Evolutionary conservation across 768 basidiomycete genomes (phyloP), one percentile per base, ranked within the genome.

Genomic region (Russula brevipes): DNA sequence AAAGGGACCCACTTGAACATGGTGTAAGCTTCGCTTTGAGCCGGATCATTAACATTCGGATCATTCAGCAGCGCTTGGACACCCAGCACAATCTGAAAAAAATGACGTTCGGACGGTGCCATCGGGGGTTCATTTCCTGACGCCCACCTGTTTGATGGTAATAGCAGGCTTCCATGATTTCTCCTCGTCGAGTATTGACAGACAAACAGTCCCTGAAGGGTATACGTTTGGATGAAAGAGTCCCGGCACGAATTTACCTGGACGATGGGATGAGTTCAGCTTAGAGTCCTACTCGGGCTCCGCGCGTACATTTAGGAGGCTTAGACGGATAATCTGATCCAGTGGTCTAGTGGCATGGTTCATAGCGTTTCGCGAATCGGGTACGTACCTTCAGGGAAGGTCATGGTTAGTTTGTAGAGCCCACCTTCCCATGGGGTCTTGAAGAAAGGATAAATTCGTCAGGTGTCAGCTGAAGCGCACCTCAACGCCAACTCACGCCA

Each of bases 121-220:
- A 52, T 38, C 47, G 12, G 54, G 35, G n/a, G 33, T 38, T 61
- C 8, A 31, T 36, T 38, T 11, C 38, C 51, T 5, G 51, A 59
- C 39, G 67, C 76, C 44, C 31, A 90, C 96, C 82, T 98, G 97
- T 75, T 98, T 99, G 77, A 99, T 94, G 2, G 97, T 98, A 69
- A 99, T 98, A 7, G 94, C 91, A 31, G 97, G 94, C 73, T 98
- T 98, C 97, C 97, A 99, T 1, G 88, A 88, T 74, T 99, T 98
- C 76, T 99, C 97, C 73, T 99, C 97, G 71, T 98, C 96, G 58
- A 99, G 77, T 71, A 99, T 99, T 11, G 95, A 98, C 35, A 99
- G 80, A 74, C 96, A 98, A 51, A 98, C 95, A 19, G 97, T 99
- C 31, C 97, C 97, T 36, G 96, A 98, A 0, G 97, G 97, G 72